These are phyloP conservation scores for Candida piceae DNA, from an alignment of 805 yeast genomes.

Conservation along the genomic window DNA sequence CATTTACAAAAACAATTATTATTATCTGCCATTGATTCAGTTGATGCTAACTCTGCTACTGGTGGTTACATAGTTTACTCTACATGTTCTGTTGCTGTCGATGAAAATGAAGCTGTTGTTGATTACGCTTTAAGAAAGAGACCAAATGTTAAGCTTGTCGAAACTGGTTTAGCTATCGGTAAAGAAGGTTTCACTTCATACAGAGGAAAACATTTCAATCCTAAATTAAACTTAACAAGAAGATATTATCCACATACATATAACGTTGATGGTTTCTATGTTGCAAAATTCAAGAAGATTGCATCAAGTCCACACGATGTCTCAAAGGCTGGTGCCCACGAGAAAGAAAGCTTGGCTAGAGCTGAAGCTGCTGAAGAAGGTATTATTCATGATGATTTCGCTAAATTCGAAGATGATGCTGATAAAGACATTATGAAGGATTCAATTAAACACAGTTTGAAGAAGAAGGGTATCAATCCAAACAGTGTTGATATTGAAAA, in stretches of 20 bases:
- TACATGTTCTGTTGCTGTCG: conserved; percentile 97
- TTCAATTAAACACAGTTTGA: conserved; percentile 58
- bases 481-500: conserved; percentile 32
- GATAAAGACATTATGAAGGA: conserved; percentile 70
- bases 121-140: conserved; percentile 94
- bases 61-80: conserved; percentile 96
- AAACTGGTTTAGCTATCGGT: conserved; percentile 88
- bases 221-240: conserved; percentile 73
- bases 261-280: conserved; percentile 97
- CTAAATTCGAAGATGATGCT: conserved; percentile 69
- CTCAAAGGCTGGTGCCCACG: conserved; percentile 82
- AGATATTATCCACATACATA: conserved; percentile 98
- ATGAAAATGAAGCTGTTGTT: conserved; percentile 98
- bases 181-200: conserved; percentile 91
- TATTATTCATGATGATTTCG: conserved; percentile 80
- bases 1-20: conserved; percentile 92
- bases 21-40: conserved; percentile 94
- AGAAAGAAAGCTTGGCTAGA: conserved; percentile 77
- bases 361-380: conserved; percentile 74
- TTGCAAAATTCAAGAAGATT: conserved; percentile 91
- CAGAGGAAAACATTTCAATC: conserved; percentile 88
- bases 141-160: conserved; percentile 92
- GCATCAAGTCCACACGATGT: conserved; percentile 83
- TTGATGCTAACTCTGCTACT: conserved; percentile 84
- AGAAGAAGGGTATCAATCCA: conserved; percentile 72